Evolutionary conservation across 345 rosid genomes (phyloP), one percentile per base, ranked within the genome.

Genomic region (Populus tremula): DNA sequence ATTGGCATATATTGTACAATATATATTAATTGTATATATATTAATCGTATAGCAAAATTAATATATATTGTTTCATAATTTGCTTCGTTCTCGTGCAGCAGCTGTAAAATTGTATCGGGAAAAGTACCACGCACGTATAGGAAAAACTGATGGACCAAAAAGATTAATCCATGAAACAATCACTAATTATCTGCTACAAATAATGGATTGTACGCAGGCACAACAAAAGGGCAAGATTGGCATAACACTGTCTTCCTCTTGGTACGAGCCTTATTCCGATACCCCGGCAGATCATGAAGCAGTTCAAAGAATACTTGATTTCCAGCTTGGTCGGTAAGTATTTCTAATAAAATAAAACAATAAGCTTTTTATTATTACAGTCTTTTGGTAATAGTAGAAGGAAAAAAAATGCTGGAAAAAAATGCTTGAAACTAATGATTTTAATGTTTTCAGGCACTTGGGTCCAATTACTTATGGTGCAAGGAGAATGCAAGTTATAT

Each of bases 41-140:
- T n/a, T n/a, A n/a, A n/a, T n/a, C n/a, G n/a, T n/a, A n/a, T n/a
- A n/a, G n/a, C n/a, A n/a, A n/a, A n/a, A n/a, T n/a, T n/a, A n/a
- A n/a, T n/a, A n/a, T n/a, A n/a, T n/a, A n/a, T n/a, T n/a, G n/a
- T n/a, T n/a, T n/a, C n/a, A n/a, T n/a, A n/a, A n/a, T 74, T 61
- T 49, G 23, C 79, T 82, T 38, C 85, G 75, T 56, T 68, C 82
- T 66, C 85, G 75, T 75, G 82, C 85, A 29, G 76, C 76, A 13
- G 71, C 75, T 5, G 83, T 77, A 3, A 62, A 77, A 47, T n/a
- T 79, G 1, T 84, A 84, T 38, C 41, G 56, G 8, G 35, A 65
- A 72, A 35, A 63, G 14, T 69, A 59, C 38, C 20, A 78, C 53
- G 67, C 20, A 78, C 53, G 67, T 68, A 78, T 39, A n/a, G 3